These are phyloP conservation scores for Vaccinium corymbosum DNA, from an alignment of 148 eudicot genomes.

Conservation along the genomic window DNA sequence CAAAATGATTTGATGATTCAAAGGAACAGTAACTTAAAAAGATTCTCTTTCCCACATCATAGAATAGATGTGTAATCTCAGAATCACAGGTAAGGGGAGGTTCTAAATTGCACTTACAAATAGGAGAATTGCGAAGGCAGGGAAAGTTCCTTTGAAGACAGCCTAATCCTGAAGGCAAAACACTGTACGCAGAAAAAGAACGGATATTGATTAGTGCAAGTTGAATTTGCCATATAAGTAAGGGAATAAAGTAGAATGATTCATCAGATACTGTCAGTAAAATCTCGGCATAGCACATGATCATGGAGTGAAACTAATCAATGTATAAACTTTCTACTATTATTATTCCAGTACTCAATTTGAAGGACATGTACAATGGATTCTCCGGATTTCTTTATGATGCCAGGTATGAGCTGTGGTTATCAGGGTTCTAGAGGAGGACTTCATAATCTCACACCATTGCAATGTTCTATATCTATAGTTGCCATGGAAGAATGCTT, in stretches of 20 bases:
- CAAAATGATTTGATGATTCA: neutral
- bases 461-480: neutral
- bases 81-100: neutral
- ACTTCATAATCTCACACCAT: neutral
- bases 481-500: neutral
- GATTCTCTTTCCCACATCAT: neutral
- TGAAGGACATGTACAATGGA: neutral
- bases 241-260: neutral
- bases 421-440: neutral
- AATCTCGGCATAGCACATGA: neutral
- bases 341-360: neutral
- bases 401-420: neutral
- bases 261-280: neutral
- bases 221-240: neutral
- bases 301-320: neutral
- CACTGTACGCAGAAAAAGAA: slow-evolving; percentile 20
- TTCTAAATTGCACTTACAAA: slow-evolving; percentile 26
- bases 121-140: slow-evolving; percentile 32
- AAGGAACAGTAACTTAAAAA: neutral
- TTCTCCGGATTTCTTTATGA: neutral
- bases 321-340: neutral
- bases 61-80: neutral
- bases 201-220: neutral
- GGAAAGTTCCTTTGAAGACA: slow-evolving; percentile 40
- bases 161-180: slow-evolving; percentile 30